Conservation (phyloP, 208 protist genomes). For the Tritrichomonas musculus region DNA sequence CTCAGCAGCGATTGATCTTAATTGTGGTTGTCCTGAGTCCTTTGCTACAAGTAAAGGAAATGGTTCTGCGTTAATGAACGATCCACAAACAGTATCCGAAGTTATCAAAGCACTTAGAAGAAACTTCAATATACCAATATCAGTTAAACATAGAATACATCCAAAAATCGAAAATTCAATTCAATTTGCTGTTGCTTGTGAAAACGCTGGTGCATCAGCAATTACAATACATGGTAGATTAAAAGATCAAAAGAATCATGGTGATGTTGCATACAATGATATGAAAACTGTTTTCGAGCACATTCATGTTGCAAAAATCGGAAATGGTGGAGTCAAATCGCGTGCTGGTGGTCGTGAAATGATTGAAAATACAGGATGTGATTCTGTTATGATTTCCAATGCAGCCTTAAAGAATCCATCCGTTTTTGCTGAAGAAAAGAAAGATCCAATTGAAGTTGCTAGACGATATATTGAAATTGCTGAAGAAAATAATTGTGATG, state of each 20-base stretch:
- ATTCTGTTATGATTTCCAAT: conserved; percentile 5
- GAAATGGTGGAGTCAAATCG: background rate
- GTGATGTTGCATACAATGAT: background rate
- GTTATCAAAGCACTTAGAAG: background rate
- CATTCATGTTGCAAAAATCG: conserved; percentile 11
- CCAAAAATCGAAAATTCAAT: conserved; percentile 20
- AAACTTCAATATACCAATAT: conserved; percentile 22
- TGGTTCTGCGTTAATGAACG: background rate
- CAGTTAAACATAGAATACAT: conserved; percentile 31
- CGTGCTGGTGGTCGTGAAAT: background rate
- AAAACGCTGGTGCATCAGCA: conserved; percentile 20
- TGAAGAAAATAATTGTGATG: background rate
- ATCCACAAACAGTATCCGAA: background rate
- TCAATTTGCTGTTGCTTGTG: conserved; percentile 28
- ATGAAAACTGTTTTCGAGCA: conserved; percentile 10
- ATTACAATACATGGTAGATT: background rate
- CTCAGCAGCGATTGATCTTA: background rate
- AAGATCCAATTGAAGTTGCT: background rate
- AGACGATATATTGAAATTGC: conserved; percentile 10
- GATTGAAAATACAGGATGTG: conserved; percentile 20
- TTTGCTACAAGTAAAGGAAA: background rate
- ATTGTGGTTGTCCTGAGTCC: background rate
- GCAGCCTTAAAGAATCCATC: conserved; percentile 16
- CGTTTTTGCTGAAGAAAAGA: background rate
- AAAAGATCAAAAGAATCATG: conserved; percentile 30